Percentiles rank a stretch among this genome's conserved stretches.
These are phyloP conservation scores for Porcisia deanei DNA, from an alignment of 208 protist species.

Conservation along the genomic window DNA sequence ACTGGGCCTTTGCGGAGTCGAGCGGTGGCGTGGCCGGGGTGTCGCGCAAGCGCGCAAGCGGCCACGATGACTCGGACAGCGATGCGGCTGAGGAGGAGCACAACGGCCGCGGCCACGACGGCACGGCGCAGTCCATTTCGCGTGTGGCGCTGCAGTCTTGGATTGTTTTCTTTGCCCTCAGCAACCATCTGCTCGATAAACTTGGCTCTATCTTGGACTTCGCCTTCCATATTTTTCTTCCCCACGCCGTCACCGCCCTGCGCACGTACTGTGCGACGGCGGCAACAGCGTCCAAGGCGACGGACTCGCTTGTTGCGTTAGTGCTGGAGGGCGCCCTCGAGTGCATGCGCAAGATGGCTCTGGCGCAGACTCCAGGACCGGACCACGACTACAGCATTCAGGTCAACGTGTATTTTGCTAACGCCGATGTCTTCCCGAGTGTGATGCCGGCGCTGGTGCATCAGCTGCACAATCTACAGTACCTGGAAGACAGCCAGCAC, in stretches of 20 bases:
- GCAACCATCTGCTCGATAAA: conserved; percentile 74
- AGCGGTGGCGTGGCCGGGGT: conserved; percentile 21
- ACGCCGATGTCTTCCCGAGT: conserved; percentile 75
- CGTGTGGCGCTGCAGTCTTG: conserved; percentile 68
- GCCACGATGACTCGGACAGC: conserved; percentile 1
- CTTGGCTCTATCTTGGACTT: conserved; percentile 84
- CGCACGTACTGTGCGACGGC: conserved; percentile 57
- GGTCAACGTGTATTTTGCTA: conserved; percentile 71
- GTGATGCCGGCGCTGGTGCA: conserved; percentile 84
- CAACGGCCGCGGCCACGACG: conserved; percentile 27
- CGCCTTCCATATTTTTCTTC: conserved; percentile 60
- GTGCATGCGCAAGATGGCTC: conserved; percentile 63
- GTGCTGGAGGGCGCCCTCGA: conserved; percentile 74
- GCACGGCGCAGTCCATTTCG: conserved; percentile 31
- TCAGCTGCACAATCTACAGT: conserved; percentile 77
- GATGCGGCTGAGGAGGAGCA: conserved; percentile 24
- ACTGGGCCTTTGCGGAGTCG: conserved; percentile 80
- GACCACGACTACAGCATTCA: conserved; percentile 82
- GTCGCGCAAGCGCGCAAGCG: conserved; percentile 4
- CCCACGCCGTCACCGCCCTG: conserved; percentile 65
- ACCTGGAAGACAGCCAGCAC: conserved; percentile 64
- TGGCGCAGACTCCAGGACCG: conserved; percentile 69
- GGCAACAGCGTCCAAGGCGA: conserved; percentile 28
- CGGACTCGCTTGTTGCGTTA: conserved; percentile 57
- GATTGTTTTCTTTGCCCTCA: conserved; percentile 82